Evolutionary conservation across 441 rosid genomes (phyloP).

Genomic region (Syzygium syzygioides): DNA sequence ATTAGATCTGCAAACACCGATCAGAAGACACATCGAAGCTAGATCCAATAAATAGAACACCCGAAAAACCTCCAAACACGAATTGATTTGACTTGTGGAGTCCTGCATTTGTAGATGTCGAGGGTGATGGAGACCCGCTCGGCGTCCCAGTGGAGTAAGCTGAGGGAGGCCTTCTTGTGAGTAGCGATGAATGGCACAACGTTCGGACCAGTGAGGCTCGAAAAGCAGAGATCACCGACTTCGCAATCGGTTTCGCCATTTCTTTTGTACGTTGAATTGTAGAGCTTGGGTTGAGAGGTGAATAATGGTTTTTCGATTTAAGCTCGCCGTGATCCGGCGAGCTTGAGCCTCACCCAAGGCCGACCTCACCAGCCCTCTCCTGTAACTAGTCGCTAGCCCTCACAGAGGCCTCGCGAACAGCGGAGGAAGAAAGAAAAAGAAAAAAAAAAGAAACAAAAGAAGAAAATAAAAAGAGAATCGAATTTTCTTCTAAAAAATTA

Average conservation of each 20-base stretch:
- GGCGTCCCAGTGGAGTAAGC: slow-evolving; percentile 64
- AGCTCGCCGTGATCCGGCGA: too few relatives aligned
- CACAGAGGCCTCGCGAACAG: too few relatives aligned
- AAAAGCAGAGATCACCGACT: slow-evolving; percentile 29
- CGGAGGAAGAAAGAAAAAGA: too few relatives aligned
- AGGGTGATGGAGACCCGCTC: slow-evolving; percentile 71
- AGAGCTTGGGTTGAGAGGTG: not conserved
- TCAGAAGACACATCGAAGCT: too few relatives aligned
- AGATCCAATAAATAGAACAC: not conserved
- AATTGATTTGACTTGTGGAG: slow-evolving; percentile 33
- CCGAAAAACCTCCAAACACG: not conserved
- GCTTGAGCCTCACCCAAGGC: too few relatives aligned
- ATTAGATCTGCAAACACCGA: too few relatives aligned
- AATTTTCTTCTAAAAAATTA: too few relatives aligned
- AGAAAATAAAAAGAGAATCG: too few relatives aligned
- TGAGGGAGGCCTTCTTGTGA: slow-evolving; percentile 81
- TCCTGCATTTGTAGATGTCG: slow-evolving; percentile 85
- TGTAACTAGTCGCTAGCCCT: too few relatives aligned
- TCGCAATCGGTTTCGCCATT: slow-evolving; percentile 25
- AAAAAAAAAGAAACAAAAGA: too few relatives aligned
- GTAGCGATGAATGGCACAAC: slow-evolving; percentile 84
- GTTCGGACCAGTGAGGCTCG: slow-evolving; percentile 35
- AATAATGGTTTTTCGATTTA: too few relatives aligned
- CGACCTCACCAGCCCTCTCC: too few relatives aligned
- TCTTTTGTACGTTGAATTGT: not conserved